Base-by-base conservation (phyloP, 2,329 filamentous ascomycete genomes). In the Claviceps sp. region DNA sequence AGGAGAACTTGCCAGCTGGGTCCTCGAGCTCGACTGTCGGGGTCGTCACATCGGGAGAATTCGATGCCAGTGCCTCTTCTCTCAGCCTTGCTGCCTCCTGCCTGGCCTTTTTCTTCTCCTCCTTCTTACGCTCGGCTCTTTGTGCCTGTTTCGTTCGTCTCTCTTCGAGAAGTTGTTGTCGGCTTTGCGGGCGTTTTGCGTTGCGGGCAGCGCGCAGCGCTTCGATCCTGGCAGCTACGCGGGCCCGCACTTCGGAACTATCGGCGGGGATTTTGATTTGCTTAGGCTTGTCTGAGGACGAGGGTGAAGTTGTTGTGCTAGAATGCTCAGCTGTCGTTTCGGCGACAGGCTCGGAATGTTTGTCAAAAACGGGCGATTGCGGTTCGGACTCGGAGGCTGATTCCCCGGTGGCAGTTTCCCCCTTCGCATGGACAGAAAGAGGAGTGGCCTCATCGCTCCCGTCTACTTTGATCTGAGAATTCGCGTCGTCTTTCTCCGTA, bases 151-250 rank as follows among this genome's bases (percentile, higher is more conserved):
- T 96, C 63, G 83, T 82, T 56, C 93, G 81, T 43, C 93, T 81
- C 45, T 87, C 80, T 68, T 97, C 93, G 60, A 98, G 88, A 13
- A 98, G 78, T 64, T 97, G 90, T 69, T 95, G 86, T 55, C 93
- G 81, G 55, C 88, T 95, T 57, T 86, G 82, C 53, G 83, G 76
- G 5, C 86, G 88, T 60, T 94, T 88, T 5, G 91, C 90, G 67
- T 95, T 95, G 54, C 93, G 84, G 26, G 83, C 82, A 9, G 87
- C 86, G 54, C 91, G 86, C 48, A 97, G 80, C 46, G 84, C 84
- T 59, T 93, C 87, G 52, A 98, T 89, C 56, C 83, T 86, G 59
- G 86, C 86, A 52, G 86, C 83, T 49, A 98, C 75, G 45, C 90
- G 84, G 53, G 84, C 81, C 61, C 86, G 83, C 47, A 95, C 79